Percentiles rank a stretch among this genome's conserved stretches.
Evolutionary conservation across 2,329 filamentous ascomycete species (phyloP).

Genomic region (Scortechinia acanthostroma): DNA sequence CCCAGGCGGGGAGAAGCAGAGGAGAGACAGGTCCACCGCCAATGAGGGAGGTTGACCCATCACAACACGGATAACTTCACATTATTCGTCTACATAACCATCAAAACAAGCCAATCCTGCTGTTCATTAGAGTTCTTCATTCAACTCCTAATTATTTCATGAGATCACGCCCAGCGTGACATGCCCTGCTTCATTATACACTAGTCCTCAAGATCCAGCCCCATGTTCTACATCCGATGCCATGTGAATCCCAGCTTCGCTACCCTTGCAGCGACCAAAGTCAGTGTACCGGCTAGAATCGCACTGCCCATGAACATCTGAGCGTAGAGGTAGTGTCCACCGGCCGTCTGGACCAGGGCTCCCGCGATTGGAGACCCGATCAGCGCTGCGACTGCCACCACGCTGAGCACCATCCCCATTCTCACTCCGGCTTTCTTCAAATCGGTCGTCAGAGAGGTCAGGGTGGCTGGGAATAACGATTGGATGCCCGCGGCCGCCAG

Average conservation of each 20-base stretch:
- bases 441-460: slow-evolving; percentile 40
- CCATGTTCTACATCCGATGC: no score
- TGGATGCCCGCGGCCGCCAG: slow-evolving; percentile 39
- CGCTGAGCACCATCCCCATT: slow-evolving; percentile 44
- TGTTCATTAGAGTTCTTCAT: no score
- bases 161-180: no score
- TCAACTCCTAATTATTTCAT: no score
- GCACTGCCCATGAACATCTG: slow-evolving; percentile 36
- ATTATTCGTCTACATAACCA: no score
- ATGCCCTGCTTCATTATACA: no score
- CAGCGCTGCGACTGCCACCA: slow-evolving; percentile 39
- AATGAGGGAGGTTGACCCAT: no score
- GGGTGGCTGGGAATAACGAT: slow-evolving; percentile 39
- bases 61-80: no score
- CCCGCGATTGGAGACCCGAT: slow-evolving; percentile 47
- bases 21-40: no score
- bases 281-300: neutral
- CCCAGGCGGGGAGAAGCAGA: no score
- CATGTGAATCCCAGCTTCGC: neutral
- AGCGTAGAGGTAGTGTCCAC: slow-evolving; percentile 36
- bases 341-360: slow-evolving; percentile 33
- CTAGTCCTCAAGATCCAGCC: no score
- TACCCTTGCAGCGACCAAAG: neutral
- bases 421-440: slow-evolving; percentile 42
- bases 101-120: no score